phyloP scores from a whole-genome alignment of 2,329 filamentous ascomycete genomes.

The Lachnellula occidentalis region DNA sequence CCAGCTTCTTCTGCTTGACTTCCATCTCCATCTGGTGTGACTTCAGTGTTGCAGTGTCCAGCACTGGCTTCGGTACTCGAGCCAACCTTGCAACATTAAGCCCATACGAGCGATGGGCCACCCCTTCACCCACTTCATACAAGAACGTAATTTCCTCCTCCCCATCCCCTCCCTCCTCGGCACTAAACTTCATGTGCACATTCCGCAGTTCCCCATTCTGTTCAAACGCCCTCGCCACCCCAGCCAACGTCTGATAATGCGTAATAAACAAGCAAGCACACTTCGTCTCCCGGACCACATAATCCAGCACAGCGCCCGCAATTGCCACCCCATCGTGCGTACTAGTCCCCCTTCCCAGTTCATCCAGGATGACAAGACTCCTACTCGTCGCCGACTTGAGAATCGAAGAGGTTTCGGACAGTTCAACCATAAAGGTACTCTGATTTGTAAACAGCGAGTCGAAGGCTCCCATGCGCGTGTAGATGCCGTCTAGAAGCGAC shows the following conservation, averaged over 20 bases:
- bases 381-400: constrained; percentile 81
- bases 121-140: constrained; percentile 86
- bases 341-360: constrained; percentile 86
- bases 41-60: constrained; percentile 75
- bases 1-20: constrained; percentile 57
- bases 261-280: constrained; percentile 94
- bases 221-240: constrained; percentile 62
- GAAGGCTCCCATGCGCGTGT: constrained; percentile 90
- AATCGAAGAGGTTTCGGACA: constrained; percentile 87
- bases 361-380: constrained; percentile 86
- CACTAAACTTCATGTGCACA: constrained; percentile 87
- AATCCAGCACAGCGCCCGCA: constrained; percentile 82
- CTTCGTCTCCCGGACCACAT: constrained; percentile 67
- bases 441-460: constrained; percentile 96
- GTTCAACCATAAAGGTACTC: constrained; percentile 96
- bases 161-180: constrained; percentile 34
- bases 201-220: constrained; percentile 63
- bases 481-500: constrained; percentile 83
- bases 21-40: constrained; percentile 74
- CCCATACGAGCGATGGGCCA: constrained; percentile 90
- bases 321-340: constrained; percentile 97
- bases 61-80: constrained; percentile 67
- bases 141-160: constrained; percentile 86
- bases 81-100: constrained; percentile 88
- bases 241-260: constrained; percentile 83